Conservation (phyloP, 805 yeast genomes). For the Candida corydali region DNA sequence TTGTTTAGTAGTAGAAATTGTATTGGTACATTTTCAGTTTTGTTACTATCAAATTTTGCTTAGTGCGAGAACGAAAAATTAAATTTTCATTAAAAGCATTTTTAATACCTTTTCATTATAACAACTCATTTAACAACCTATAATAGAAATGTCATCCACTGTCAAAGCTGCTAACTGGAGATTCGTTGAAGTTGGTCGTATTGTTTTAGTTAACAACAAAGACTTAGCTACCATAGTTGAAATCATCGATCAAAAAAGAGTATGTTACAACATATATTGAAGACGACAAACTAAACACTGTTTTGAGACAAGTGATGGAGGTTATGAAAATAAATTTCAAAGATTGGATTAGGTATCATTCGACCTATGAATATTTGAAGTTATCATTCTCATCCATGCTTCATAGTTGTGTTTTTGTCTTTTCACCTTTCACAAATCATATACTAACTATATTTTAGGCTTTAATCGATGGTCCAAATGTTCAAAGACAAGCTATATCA, state of each 20-base stretch:
- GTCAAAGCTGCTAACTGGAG: slow-evolving; percentile 99
- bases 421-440: not conserved
- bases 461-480: slow-evolving; percentile 94
- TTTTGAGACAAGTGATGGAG: too few relatives aligned
- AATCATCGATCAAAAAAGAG: slow-evolving; percentile 99
- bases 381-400: too few relatives aligned
- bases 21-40: not conserved
- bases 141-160: slow-evolving; percentile 32
- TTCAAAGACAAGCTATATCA: slow-evolving; percentile 87
- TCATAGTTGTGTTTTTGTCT: too few relatives aligned
- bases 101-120: slow-evolving; percentile 6
- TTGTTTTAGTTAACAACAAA: slow-evolving; percentile 81
- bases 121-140: slow-evolving; percentile 2
- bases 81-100: slow-evolving; percentile 6
- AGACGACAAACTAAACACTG: too few relatives aligned
- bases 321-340: too few relatives aligned
- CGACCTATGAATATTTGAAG: too few relatives aligned
- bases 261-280: slow-evolving; percentile 50
- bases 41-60: slow-evolving; percentile 2
- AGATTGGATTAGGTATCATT: too few relatives aligned
- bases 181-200: slow-evolving; percentile 99
- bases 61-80: slow-evolving; percentile 4
- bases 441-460: slow-evolving; percentile 42
- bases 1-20: not conserved
- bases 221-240: slow-evolving; percentile 97